A percentile compares a stretch with the other conserved stretches of the same genome.
Evolutionary conservation across 73 alveolate species (phyloP).

Genomic region (Paramecium biaurelia): DNA sequence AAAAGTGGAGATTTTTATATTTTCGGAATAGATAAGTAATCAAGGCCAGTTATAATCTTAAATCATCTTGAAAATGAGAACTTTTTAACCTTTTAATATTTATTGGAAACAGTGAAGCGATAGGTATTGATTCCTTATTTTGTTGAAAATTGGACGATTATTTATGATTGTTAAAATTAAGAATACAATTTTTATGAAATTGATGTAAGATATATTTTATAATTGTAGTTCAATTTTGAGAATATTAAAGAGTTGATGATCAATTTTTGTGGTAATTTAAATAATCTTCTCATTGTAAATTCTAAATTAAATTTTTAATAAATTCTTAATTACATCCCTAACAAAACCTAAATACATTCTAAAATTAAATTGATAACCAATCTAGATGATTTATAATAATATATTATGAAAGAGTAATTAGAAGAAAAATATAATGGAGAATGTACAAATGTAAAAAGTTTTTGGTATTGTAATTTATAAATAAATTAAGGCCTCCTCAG

Average conservation of each 20-base stretch:
- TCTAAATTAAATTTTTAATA: neutral
- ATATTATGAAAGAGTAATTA: neutral
- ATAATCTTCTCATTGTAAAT: neutral
- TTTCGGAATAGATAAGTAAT: slow-evolving; percentile 9
- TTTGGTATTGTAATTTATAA: neutral
- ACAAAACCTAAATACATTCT: neutral
- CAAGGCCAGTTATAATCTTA: neutral
- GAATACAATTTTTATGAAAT: neutral
- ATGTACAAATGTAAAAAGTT: neutral
- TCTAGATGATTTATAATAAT: neutral
- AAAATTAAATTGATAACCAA: neutral
- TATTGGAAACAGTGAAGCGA: slow-evolving; percentile 10
- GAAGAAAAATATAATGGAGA: slow-evolving; percentile 35
- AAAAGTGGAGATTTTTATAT: slow-evolving; percentile 15
- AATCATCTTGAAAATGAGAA: neutral
- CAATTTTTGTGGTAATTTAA: slow-evolving; percentile 22
- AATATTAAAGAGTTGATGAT: neutral
- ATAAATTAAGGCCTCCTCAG: neutral
- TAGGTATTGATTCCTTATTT: slow-evolving; percentile 5
- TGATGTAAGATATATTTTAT: neutral
- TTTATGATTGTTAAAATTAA: neutral
- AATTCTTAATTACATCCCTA: neutral
- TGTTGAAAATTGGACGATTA: slow-evolving; percentile 37
- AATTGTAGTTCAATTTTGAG: neutral
- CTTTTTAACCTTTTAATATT: neutral